These are phyloP conservation scores for Fereydounia khargensis DNA, from an alignment of 1,284 basidiomycete genomes.

Conservation along the genomic window DNA sequence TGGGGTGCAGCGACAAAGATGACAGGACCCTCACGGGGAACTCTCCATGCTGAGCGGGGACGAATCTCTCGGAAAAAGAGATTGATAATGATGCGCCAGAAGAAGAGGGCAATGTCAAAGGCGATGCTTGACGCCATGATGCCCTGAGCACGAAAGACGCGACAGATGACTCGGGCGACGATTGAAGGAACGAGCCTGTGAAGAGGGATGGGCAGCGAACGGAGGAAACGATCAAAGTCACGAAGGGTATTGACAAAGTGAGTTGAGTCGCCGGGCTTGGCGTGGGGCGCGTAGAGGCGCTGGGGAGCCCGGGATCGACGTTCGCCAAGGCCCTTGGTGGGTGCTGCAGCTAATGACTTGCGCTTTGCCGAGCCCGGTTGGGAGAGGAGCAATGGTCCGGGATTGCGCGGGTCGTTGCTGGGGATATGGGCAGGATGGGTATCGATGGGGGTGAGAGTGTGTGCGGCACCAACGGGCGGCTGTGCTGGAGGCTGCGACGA, in stretches of 20 bases:
- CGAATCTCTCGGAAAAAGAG: conserved; percentile 97
- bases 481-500: background rate
- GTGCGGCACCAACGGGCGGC: conserved; percentile 1
- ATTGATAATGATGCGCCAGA: conserved; percentile 76
- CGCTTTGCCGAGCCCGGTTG: too few relatives aligned
- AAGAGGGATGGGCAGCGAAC: conserved; percentile 43
- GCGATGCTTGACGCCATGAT: conserved; percentile 54
- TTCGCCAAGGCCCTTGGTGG: too few relatives aligned
- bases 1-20: conserved; percentile 97
- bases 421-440: conserved; percentile 12
- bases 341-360: too few relatives aligned
- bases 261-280: conserved; percentile 25
- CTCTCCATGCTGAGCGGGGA: conserved; percentile 89
- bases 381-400: too few relatives aligned
- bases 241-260: conserved; percentile 23
- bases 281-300: conserved; percentile 8
- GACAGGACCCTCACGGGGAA: conserved; percentile 82
- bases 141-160: conserved; percentile 33
- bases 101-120: conserved; percentile 57
- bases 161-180: conserved; percentile 37
- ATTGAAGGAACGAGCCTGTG: conserved; percentile 40
- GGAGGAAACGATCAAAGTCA: conserved; percentile 43
- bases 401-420: conserved; percentile 18
- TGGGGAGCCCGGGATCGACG: too few relatives aligned
- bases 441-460: conserved; percentile 9